These are phyloP conservation scores for Limonomyces culmigenus DNA, from an alignment of 1,284 basidiomycete genomes.

Conservation along the genomic window DNA sequence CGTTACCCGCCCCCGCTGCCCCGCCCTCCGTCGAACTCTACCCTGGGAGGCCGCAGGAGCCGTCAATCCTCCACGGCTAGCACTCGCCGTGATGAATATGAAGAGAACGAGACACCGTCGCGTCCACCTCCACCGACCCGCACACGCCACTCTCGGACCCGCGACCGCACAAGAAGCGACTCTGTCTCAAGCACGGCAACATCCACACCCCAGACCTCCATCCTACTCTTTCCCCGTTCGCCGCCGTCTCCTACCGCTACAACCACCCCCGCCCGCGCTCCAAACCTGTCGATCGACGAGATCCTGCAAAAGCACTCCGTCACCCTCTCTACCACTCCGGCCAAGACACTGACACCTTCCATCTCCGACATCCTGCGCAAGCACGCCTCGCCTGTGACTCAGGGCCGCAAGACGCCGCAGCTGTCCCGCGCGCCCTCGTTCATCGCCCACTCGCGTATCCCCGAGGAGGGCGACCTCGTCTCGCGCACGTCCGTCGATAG, in stretches of 20 bases:
- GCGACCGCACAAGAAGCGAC: too few relatives aligned
- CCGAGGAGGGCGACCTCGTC: slow-evolving; percentile 43
- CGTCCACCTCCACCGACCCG: background rate
- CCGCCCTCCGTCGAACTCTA: slow-evolving; percentile 62
- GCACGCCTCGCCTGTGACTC: slow-evolving; percentile 41
- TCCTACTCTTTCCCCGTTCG: too few relatives aligned
- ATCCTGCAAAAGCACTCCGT: background rate
- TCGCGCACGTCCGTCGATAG: slow-evolving; percentile 72
- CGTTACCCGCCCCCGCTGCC: slow-evolving; percentile 67
- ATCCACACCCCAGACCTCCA: too few relatives aligned
- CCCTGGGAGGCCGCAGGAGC: slow-evolving; percentile 43
- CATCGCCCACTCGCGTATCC: slow-evolving; percentile 9
- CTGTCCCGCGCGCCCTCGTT: slow-evolving; percentile 25
- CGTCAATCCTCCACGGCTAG: too few relatives aligned
- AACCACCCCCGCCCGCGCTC: too few relatives aligned
- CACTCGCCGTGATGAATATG: too few relatives aligned
- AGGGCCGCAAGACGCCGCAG: slow-evolving; percentile 24
- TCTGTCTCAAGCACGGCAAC: too few relatives aligned
- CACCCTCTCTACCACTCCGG: slow-evolving; percentile 7
- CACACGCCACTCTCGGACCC: too few relatives aligned
- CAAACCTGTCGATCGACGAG: background rate
- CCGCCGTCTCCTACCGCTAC: too few relatives aligned
- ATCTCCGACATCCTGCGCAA: slow-evolving; percentile 72
- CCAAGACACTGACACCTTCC: slow-evolving; percentile 39
- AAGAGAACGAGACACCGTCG: slow-evolving; percentile 1